Evolutionary conservation across 2,329 filamentous ascomycete species (phyloP).

Genomic region (Botrytis deweyae): DNA sequence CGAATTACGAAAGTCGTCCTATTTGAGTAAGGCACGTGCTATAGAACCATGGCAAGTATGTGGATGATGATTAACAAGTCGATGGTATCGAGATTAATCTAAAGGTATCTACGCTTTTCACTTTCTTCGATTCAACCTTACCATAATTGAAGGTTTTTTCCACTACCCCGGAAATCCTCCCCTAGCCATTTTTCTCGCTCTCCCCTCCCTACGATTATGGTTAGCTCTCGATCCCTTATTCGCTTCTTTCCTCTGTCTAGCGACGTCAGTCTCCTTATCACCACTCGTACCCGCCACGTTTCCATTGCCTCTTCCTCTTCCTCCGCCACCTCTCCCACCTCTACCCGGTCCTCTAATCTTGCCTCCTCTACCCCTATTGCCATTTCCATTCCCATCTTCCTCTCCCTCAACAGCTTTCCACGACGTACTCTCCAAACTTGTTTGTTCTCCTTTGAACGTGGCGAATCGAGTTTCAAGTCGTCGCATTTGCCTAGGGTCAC

Average conservation of each 20-base stretch:
- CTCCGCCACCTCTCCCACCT: slow-evolving; percentile 47
- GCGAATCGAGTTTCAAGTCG: slow-evolving; percentile 70
- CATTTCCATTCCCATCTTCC: slow-evolving; percentile 42
- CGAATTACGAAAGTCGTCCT: not conserved
- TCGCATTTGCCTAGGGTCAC: slow-evolving; percentile 67
- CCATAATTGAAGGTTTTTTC: too few relatives aligned
- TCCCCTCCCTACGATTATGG: slow-evolving; percentile 75
- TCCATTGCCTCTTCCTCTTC: slow-evolving; percentile 54
- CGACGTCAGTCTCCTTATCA: slow-evolving; percentile 69
- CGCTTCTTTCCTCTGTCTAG: slow-evolving; percentile 75
- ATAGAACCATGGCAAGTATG: not conserved
- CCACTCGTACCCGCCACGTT: slow-evolving; percentile 64
- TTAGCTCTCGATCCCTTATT: slow-evolving; percentile 81
- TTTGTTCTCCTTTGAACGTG: slow-evolving; percentile 65
- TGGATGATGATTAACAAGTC: not conserved
- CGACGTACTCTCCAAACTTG: slow-evolving; percentile 61
- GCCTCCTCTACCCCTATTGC: slow-evolving; percentile 46
- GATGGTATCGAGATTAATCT: not conserved
- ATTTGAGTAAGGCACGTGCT: not conserved
- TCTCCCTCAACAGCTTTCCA: slow-evolving; percentile 58
- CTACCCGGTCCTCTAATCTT: slow-evolving; percentile 48
- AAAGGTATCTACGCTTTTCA: not conserved
- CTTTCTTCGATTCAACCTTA: not conserved
- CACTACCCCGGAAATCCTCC: slow-evolving; percentile 44
- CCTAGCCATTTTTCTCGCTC: slow-evolving; percentile 64